A percentile compares a stretch with the other conserved stretches of the same genome.
Conservation (phyloP, 768 basidiomycete genomes). For the Heimioporus sp. region DNA sequence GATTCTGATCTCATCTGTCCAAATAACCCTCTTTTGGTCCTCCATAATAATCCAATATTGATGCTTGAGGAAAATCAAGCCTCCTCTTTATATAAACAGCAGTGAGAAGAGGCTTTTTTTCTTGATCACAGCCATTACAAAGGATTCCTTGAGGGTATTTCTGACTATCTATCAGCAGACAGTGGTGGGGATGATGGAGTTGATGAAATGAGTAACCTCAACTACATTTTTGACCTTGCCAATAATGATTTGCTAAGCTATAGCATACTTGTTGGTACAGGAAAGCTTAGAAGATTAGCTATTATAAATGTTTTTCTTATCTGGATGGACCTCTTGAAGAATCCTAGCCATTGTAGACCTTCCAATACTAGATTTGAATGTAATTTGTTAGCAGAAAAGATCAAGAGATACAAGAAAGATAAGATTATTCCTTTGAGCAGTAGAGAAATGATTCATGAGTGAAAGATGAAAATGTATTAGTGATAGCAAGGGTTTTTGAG, state of each 20-base stretch:
- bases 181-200: not conserved
- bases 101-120: no score
- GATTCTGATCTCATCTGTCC: no score
- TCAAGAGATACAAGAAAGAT: not conserved
- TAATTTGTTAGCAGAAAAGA: no score
- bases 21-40: no score
- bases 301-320: not conserved
- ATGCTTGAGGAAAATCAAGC: no score
- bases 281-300: not conserved
- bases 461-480: no score
- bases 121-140: no score
- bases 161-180: not conserved
- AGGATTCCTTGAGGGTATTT: not conserved
- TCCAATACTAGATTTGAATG: not conserved
- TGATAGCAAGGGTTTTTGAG: no score
- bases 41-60: no score
- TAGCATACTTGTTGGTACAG: not conserved
- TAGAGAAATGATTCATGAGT: not conserved
- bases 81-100: no score
- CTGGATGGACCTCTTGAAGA: not conserved
- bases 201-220: not conserved
- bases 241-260: not conserved
- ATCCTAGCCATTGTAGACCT: not conserved
- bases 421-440: not conserved
- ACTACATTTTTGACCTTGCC: not conserved